Percentiles rank a stretch among this genome's conserved stretches.
Conservation (phyloP, 2,329 filamentous ascomycete genomes). For the Calonectria multiphialidica region DNA sequence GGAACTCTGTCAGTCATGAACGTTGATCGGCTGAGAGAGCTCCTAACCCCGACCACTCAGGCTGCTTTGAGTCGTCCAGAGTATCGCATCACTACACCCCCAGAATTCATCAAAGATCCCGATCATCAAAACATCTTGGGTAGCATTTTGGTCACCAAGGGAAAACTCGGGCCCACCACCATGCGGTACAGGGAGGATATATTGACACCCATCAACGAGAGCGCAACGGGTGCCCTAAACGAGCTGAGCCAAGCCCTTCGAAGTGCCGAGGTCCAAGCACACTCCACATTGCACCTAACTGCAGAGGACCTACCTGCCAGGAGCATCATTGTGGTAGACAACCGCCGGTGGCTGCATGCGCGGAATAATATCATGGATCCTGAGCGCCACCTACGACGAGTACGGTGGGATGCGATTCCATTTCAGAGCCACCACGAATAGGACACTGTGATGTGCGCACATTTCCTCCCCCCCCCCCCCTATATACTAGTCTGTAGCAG, state of each 20-base stretch:
- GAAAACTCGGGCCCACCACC: conserved; percentile 10
- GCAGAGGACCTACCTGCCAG: conserved; percentile 42
- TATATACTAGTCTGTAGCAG: not conserved
- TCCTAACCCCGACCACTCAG: conserved; percentile 41
- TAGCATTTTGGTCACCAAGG: conserved; percentile 33
- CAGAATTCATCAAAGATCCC: conserved; percentile 50
- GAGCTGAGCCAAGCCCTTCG: conserved; percentile 40
- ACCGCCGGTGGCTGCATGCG: conserved; percentile 51
- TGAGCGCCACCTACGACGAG: conserved; percentile 49
- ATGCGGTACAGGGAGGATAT: conserved; percentile 51
- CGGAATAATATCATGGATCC: conserved; percentile 48
- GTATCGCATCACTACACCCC: conserved; percentile 48
- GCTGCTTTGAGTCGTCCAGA: conserved; percentile 41
- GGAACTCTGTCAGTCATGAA: conserved; percentile 55
- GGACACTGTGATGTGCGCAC: not conserved
- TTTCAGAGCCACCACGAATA: conserved; percentile 29
- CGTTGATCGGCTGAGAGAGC: conserved; percentile 41
- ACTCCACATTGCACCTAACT: conserved; percentile 41
- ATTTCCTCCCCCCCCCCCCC: no score
- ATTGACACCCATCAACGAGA: conserved; percentile 40
- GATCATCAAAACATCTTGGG: conserved; percentile 33
- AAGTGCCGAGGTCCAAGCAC: conserved; percentile 16
- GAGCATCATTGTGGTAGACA: conserved; percentile 49
- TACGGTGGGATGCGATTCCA: conserved; percentile 49
- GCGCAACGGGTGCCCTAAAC: conserved; percentile 36